These are phyloP conservation scores for Debaryomycetaceae sp. DNA, from an alignment of 1,139 yeast genomes.

Conservation along the genomic window DNA sequence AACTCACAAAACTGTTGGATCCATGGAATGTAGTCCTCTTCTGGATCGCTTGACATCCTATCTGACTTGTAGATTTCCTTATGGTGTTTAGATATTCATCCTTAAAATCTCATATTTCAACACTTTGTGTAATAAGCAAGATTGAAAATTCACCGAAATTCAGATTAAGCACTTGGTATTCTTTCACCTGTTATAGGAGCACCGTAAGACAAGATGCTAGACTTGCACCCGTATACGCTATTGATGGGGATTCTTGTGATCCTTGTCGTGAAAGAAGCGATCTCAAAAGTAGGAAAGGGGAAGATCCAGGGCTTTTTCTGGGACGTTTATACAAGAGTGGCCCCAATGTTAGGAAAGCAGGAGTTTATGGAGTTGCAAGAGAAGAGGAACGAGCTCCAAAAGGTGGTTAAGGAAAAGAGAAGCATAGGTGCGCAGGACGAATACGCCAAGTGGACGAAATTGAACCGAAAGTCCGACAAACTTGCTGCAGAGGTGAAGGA, in stretches of 20 bases:
- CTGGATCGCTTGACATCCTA: slow-evolving; percentile 41
- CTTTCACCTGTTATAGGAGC: neutral
- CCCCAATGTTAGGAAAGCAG: slow-evolving; percentile 28
- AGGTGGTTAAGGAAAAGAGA: slow-evolving; percentile 51
- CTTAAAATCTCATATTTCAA: neutral
- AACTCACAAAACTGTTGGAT: slow-evolving; percentile 81
- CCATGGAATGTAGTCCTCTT: slow-evolving; percentile 80
- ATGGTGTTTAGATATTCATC: neutral
- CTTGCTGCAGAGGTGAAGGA: slow-evolving; percentile 50
- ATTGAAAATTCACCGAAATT: neutral
- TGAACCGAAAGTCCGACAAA: slow-evolving; percentile 69
- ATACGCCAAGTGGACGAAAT: slow-evolving; percentile 93
- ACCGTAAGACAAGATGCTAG: slow-evolving; percentile 15
- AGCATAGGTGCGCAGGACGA: slow-evolving; percentile 84
- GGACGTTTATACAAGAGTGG: slow-evolving; percentile 35
- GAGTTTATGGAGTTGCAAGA: slow-evolving; percentile 30
- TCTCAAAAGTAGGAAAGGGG: slow-evolving; percentile 33
- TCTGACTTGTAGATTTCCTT: neutral
- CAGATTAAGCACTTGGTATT: neutral
- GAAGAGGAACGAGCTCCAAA: slow-evolving; percentile 44
- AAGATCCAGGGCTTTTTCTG: slow-evolving; percentile 36
- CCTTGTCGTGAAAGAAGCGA: slow-evolving; percentile 27
- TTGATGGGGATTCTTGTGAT: slow-evolving; percentile 26
- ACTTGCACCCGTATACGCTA: slow-evolving; percentile 30
- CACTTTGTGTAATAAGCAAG: slow-evolving; percentile 1